phyloP scores from a whole-genome alignment of 768 basidiomycete genomes.

The Agaricus subrufescens region DNA sequence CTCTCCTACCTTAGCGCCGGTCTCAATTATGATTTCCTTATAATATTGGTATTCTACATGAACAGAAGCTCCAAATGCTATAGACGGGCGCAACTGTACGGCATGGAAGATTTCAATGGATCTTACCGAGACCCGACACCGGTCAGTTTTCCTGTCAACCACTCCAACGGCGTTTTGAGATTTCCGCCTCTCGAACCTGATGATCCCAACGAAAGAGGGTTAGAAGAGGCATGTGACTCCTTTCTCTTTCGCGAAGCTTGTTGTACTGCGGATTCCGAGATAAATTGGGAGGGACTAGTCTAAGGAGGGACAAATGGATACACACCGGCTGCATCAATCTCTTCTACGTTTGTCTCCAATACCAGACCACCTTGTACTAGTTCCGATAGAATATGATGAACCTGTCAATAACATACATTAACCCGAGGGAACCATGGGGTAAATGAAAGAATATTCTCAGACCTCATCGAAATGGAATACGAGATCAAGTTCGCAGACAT shows the following conservation, averaged over 20 bases:
- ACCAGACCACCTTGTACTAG: slow-evolving; percentile 96
- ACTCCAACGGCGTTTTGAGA: slow-evolving; percentile 70
- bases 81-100: background rate
- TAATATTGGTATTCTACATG: no score
- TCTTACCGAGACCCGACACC: slow-evolving; percentile 45
- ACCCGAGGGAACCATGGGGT: background rate
- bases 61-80: background rate
- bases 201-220: slow-evolving; percentile 74
- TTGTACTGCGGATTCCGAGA: slow-evolving; percentile 46
- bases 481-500: slow-evolving; percentile 96
- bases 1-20: slow-evolving; percentile 21
- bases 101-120: background rate
- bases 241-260: slow-evolving; percentile 66
- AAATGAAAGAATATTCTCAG: background rate
- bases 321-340: slow-evolving; percentile 71
- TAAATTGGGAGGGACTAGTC: slow-evolving; percentile 3
- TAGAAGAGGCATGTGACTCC: slow-evolving; percentile 76
- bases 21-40: background rate
- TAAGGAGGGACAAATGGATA: slow-evolving; percentile 9
- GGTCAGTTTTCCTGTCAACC: slow-evolving; percentile 72
- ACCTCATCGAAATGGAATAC: slow-evolving; percentile 99
- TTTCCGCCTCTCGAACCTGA: slow-evolving; percentile 55
- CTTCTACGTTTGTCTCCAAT: slow-evolving; percentile 89
- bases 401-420: slow-evolving; percentile 41
- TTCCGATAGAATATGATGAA: slow-evolving; percentile 92